Evolutionary conservation across 2,329 filamentous ascomycete genomes (phyloP).

Genomic region (Botrytis byssoidea): DNA sequence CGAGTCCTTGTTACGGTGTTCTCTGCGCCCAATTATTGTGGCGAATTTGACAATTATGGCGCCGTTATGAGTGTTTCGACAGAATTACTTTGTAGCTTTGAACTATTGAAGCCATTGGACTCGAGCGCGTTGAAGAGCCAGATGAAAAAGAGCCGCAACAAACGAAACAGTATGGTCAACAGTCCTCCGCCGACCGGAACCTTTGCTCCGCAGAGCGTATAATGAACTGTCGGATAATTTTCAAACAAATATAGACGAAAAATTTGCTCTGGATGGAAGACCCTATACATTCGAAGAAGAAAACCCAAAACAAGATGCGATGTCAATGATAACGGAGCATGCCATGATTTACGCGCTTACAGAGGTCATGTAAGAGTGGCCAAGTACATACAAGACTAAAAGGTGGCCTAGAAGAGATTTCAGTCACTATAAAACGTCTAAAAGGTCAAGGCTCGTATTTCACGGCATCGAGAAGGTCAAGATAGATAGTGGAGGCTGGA

Average conservation of each 20-base stretch:
- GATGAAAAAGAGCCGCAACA: constrained; percentile 96
- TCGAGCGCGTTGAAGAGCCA: constrained; percentile 96
- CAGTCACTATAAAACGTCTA: background rate
- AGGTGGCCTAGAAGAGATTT: background rate
- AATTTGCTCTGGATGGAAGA: background rate
- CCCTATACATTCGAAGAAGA: background rate
- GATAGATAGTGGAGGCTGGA: constrained; percentile 7
- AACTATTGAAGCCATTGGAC: constrained; percentile 92
- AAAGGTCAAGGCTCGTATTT: background rate
- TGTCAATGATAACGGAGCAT: background rate
- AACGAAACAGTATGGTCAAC: constrained; percentile 91
- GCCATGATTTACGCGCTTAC: constrained; percentile 3
- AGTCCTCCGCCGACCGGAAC: constrained; percentile 64
- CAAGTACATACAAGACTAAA: constrained; percentile 1
- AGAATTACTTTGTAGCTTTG: constrained; percentile 94
- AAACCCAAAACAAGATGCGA: background rate
- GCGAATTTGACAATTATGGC: constrained; percentile 98
- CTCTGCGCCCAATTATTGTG: constrained; percentile 98
- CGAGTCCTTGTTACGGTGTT: constrained; percentile 94
- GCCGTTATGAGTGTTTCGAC: constrained; percentile 97
- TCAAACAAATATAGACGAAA: background rate
- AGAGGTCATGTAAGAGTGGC: background rate
- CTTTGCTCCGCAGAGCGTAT: constrained; percentile 21
- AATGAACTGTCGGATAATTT: constrained; percentile 6
- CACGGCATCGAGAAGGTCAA: constrained; percentile 4